Evolutionary conservation across 495 filamentous ascomycete species (phyloP).

Genomic region (Aspergillus cristatus): DNA sequence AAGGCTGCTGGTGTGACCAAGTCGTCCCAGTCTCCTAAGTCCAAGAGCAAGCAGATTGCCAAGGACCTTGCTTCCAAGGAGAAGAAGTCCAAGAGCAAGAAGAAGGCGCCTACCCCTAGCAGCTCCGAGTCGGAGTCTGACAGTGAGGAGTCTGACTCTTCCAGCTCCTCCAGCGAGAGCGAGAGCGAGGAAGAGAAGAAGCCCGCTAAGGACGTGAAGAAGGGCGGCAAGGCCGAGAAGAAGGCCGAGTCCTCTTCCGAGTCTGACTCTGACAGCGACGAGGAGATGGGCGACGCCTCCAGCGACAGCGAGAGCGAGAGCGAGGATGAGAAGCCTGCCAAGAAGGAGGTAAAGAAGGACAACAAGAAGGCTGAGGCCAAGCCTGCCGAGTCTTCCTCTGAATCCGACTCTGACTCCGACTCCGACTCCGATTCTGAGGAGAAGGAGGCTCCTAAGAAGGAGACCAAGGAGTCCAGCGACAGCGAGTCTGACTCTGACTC

Average conservation of each 20-base stretch:
- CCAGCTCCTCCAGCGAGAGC: conserved; percentile 26
- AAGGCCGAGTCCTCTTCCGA: conserved; percentile 28
- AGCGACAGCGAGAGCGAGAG: conserved; percentile 23
- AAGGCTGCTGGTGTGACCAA: conserved; percentile 45
- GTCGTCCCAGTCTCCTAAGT: conserved; percentile 36
- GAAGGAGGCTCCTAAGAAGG: conserved; percentile 16
- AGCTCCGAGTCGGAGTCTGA: conserved; percentile 40
- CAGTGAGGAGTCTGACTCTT: conserved; percentile 30
- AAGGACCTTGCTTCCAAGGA: conserved; percentile 35
- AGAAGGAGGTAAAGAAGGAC: conserved; percentile 26
- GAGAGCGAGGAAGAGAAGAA: conserved; percentile 27
- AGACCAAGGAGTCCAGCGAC: conserved; percentile 13
- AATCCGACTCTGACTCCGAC: conserved; percentile 18
- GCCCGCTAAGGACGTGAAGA: conserved; percentile 28
- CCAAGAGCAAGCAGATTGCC: conserved; percentile 44
- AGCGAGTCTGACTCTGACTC: conserved; percentile 8
- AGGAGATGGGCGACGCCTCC: conserved; percentile 23
- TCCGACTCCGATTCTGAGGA: conserved; percentile 24
- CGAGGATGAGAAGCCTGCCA: conserved; percentile 26
- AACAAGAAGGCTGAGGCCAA: conserved; percentile 5
- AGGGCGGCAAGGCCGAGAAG: conserved; percentile 30
- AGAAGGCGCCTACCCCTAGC: conserved; percentile 39
- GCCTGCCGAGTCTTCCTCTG: conserved; percentile 24
- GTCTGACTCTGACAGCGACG: conserved; percentile 25
- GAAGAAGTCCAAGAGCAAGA: conserved; percentile 34